Base-by-base conservation (phyloP, 257 asterid genomes). In the Solanum pimpinellifolium region DNA sequence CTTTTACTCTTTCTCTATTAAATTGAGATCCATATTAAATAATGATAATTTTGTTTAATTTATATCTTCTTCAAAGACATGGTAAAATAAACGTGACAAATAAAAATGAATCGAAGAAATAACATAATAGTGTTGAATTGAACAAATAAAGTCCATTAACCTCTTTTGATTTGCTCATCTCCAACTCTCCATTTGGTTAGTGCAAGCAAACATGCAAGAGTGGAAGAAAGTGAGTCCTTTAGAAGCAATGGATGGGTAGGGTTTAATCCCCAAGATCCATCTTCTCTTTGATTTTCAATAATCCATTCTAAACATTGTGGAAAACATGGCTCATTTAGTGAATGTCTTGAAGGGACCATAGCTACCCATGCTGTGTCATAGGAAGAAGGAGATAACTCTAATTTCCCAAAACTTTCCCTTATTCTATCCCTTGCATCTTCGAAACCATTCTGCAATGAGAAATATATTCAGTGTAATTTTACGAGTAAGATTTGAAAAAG, bases 301-400 rank as follows among this genome's bases (percentile, higher is more conserved):
- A 86, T 46, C 87, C 87, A 86, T 49, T 41, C 52, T 42, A 86
- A 73, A 6, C 87, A 86, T 12, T 86, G 68, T 1, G 83, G 83
- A 33, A 86, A 86, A 72, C 74, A 31, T 9, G 87, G 87, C 18
- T 31, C 7, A 0, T 52, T 25, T 16, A 39, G 35, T 33, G 35
- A 33, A 33, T 33, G 4, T 33, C 0, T 33, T 33, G 35, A 33
- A 33, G 88, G 47, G 14, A 73, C 31, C 88, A 86, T 86, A 77
- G 88, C 88, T 6, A 86, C 88, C 88, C 88, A 86, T 72, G 84
- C 75, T 29, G 47, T 42, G 47, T 42, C 47, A 42, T 42, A 42
- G 14, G 47, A 42, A 42, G 47, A 75, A 35, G 68, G 59, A 20
- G 76, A 86, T 59, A 56, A 0, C 72, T 86, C 83, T 15, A 52